Evolutionary conservation across 306 rosid species (phyloP).

Genomic region (Cucumis melo): DNA sequence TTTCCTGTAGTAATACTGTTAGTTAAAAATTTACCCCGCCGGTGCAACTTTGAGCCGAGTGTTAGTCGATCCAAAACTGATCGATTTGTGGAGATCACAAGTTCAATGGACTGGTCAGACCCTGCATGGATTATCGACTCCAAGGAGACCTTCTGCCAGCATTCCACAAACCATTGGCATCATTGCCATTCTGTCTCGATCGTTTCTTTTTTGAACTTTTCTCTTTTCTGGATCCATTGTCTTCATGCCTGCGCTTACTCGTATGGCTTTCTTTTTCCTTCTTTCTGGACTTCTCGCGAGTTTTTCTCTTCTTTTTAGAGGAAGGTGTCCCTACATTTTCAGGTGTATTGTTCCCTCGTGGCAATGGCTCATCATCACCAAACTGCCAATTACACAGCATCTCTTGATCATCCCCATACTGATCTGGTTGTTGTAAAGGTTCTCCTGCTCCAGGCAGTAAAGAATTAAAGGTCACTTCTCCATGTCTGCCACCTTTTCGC

Average conservation of each 20-base stretch:
- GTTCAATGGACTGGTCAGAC: neutral
- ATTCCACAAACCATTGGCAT: slow-evolving; percentile 13
- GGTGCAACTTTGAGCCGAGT: neutral
- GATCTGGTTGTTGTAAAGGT: slow-evolving; percentile 32
- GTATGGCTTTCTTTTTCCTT: slow-evolving; percentile 27
- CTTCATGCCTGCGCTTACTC: slow-evolving; percentile 14
- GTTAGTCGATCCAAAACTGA: neutral
- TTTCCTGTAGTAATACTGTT: neutral
- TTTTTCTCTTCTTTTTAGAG: slow-evolving; percentile 48
- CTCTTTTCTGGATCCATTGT: slow-evolving; percentile 30
- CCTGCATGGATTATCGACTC: neutral
- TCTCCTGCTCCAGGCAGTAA: slow-evolving; percentile 95
- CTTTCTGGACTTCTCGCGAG: slow-evolving; percentile 35
- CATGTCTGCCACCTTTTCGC: slow-evolving; percentile 68
- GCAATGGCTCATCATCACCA: slow-evolving; percentile 55
- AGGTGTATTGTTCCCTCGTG: slow-evolving; percentile 27
- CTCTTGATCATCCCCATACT: slow-evolving; percentile 27
- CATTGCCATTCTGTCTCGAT: slow-evolving; percentile 15
- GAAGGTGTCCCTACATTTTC: slow-evolving; percentile 22
- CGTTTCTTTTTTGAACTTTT: slow-evolving; percentile 21
- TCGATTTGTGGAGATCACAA: neutral
- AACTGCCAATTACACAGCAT: slow-evolving; percentile 70
- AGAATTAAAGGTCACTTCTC: slow-evolving; percentile 52
- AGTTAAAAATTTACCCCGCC: neutral
- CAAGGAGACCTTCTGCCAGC: slow-evolving; percentile 13